Evolutionary conservation across 2,329 filamentous ascomycete genomes (phyloP).

Genomic region (Alternaria gansuensis): DNA sequence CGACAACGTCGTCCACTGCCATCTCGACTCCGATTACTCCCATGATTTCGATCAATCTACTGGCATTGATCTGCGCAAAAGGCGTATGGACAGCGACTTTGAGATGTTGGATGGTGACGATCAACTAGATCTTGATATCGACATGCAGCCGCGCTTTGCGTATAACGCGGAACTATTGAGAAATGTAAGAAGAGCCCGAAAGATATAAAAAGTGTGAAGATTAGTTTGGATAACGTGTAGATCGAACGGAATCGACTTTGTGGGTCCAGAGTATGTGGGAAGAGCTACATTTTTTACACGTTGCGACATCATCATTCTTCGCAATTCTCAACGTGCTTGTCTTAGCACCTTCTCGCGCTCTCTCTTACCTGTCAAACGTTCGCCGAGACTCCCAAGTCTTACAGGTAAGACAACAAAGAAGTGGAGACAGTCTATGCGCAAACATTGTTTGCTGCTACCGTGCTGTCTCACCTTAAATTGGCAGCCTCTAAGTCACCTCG

Average conservation of each 20-base stretch:
- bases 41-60: background rate
- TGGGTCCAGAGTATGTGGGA: background rate
- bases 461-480: background rate
- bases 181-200: background rate
- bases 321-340: background rate
- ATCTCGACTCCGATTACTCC: background rate
- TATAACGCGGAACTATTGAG: slow-evolving; percentile 17
- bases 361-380: background rate
- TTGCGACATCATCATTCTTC: background rate
- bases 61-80: background rate
- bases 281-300: background rate
- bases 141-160: slow-evolving; percentile 22
- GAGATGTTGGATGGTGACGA: slow-evolving; percentile 9
- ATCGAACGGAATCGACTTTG: background rate
- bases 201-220: background rate
- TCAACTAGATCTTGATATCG: slow-evolving; percentile 20
- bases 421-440: background rate
- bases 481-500: background rate
- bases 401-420: background rate
- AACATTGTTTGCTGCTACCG: background rate
- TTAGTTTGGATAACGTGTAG: background rate
- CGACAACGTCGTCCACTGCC: slow-evolving; percentile 8
- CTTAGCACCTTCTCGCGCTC: background rate
- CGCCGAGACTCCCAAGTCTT: background rate
- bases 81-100: slow-evolving; percentile 5